Conservation (phyloP, 1,139 yeast genomes). For the Kluyveromyces sp. region DNA sequence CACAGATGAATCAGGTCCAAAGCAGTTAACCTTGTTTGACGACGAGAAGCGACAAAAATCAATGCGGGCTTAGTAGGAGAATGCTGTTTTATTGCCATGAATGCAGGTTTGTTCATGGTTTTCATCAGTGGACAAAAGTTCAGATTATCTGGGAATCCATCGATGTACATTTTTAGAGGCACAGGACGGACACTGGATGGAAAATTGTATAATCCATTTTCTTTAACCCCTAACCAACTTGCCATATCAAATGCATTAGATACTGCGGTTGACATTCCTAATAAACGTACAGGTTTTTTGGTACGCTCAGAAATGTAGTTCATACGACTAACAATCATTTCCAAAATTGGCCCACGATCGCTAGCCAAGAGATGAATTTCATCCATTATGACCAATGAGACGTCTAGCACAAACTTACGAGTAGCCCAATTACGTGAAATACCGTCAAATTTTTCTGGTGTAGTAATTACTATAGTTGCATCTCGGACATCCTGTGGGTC, state of each 20-base stretch:
- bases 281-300: slow-evolving; percentile 63
- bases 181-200: slow-evolving; percentile 97
- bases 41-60: slow-evolving; percentile 92
- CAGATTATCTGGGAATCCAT: slow-evolving; percentile 91
- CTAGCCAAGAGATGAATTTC: slow-evolving; percentile 95
- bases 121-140: slow-evolving; percentile 96
- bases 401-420: slow-evolving; percentile 82
- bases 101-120: slow-evolving; percentile 96
- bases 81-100: slow-evolving; percentile 91
- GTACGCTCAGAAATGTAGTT: slow-evolving; percentile 79
- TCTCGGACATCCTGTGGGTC: slow-evolving; percentile 78
- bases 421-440: slow-evolving; percentile 98
- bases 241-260: slow-evolving; percentile 98
- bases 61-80: slow-evolving; percentile 90
- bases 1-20: slow-evolving; percentile 86
- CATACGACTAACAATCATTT: slow-evolving; percentile 98
- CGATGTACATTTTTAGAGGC: slow-evolving; percentile 94
- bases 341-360: slow-evolving; percentile 96
- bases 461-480: slow-evolving; percentile 89
- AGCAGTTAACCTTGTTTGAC: slow-evolving; percentile 94
- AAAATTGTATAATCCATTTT: slow-evolving; percentile 78
- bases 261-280: slow-evolving; percentile 97
- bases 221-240: slow-evolving; percentile 88
- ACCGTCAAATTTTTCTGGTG: slow-evolving; percentile 98
- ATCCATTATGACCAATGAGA: slow-evolving; percentile 92